Evolutionary conservation across 257 asterid species (phyloP), one percentile per base, ranked within the genome.

Genomic region (Forsythia suspensa): DNA sequence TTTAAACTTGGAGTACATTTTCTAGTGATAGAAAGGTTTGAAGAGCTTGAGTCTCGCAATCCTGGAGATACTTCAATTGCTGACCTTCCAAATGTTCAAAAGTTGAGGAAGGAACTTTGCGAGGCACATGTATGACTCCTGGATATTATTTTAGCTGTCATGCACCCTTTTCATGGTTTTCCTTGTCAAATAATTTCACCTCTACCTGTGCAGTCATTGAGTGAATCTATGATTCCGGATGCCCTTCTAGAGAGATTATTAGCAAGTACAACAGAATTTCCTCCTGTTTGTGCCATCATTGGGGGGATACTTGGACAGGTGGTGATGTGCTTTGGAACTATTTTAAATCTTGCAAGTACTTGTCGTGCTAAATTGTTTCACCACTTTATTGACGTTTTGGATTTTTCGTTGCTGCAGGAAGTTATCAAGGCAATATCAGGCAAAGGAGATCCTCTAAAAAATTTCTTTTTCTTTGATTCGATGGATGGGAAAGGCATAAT

Each of bases 251-350:
- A 81, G 86, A 90, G 98, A 80, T 79, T 96, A 86, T 75, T 92
- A 66, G 91, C 89, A 66, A 91, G 96, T 51, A 79, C 81, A 81
- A 81, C 70, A 42, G 99, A 96, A 82, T 96, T 96, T 77, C 98
- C 99, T 51, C 99, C 99, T 0, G 98, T 92, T 44, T 92, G 97
- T 84, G 98, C 98, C 43, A 79, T 96, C 67, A 46, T 94, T 9
- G 99, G 99, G 21, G 99, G 98, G 79, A 88, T 96, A 81, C 98
- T 94, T 20, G 99, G 99, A 21, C 99, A 96, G 98, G 99, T 96
- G 97, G 97, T 96, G 38, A 84, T 74, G 72, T 48, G 18, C 57
- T 3, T 57, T 1, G 29, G 4, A 43, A 67, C 40, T 34, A 44
- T 67, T 44, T 59, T 3, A 29, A 57, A 13, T 48, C 82, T 77